Base-by-base conservation (phyloP, 1,284 basidiomycete genomes). In the Ganoderma resinaceum region DNA sequence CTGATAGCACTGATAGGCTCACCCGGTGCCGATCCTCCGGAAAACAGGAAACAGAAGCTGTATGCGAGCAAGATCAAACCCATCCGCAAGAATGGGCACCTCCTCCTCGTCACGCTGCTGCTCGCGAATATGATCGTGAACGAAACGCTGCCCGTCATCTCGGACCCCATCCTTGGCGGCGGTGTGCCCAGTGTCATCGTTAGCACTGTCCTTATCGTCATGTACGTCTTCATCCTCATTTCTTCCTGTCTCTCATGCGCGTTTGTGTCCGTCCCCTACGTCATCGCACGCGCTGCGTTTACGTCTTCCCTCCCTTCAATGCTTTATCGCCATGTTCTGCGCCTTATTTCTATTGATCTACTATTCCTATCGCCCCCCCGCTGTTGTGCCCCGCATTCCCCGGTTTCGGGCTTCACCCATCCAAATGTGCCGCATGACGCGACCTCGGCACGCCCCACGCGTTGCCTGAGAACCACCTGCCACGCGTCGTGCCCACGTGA, bases 111-210 rank as follows among this genome's bases (percentile, higher is more conserved):
- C 68, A 95, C 93, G 0, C 87, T 96, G 16, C 86, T 95, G 11
- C 82, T 96, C 38, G 90, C 91, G 57, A 95, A 95, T 80, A 95
- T 95, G 94, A 94, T 97, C 73, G 91, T 92, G 74, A 96, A 96
- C 80, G 95, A 97, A 81, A 90, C 95, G 3, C 87, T 98, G 4
- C 96, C 97, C 37, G 91, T 98, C 76, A 95, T 98, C 75, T 88
- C 94, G 35, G 95, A 96, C 77, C 91, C 91, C 31, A 85, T 98
- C 52, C 86, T 98, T 1, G 96, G 96, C 42, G 95, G 95, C 49
- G 95, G 95, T 35, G 80, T 93, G 14, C 88, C 86, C 75, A 93
- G 94, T 61, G 94, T 96, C 67, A 84, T 95, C 66, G 91, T 93
- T 62, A 95, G 92, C 71, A 97, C 95, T 0, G 87, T 92, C 40